phyloP scores from a whole-genome alignment of 1,284 basidiomycete genomes.

The Polyporus tsugae region DNA sequence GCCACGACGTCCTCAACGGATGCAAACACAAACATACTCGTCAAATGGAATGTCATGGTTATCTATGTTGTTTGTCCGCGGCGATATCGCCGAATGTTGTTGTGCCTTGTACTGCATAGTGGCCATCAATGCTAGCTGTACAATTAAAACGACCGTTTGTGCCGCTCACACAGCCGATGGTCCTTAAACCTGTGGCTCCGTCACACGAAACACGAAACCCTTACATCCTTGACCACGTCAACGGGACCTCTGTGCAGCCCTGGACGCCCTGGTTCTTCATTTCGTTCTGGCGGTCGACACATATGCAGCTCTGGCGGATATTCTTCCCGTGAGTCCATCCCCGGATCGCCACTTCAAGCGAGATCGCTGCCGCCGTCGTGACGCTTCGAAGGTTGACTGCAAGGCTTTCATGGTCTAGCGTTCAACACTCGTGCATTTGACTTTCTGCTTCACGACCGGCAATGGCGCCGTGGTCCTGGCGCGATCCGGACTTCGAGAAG shows the following conservation, averaged over 20 bases:
- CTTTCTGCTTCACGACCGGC: background rate
- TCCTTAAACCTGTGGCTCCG: background rate
- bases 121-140: conserved; percentile 1
- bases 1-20: background rate
- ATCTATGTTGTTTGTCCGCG: conserved; percentile 6
- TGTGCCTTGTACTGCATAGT: conserved; percentile 9
- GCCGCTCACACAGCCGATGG: background rate
- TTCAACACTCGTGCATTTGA: background rate
- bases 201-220: background rate
- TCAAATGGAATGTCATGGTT: background rate
- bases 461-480: background rate
- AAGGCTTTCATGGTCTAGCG: background rate
- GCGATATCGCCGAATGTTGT: background rate
- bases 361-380: background rate
- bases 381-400: background rate
- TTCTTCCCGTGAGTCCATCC: background rate
- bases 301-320: background rate
- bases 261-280: background rate
- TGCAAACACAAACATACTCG: background rate
- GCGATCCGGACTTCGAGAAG: too few relatives aligned
- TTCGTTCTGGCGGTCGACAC: background rate
- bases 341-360: background rate
- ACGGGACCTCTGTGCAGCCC: background rate
- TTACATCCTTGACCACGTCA: background rate
- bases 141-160: background rate